These are phyloP conservation scores for Durotheca rogersii DNA, from an alignment of 495 filamentous ascomycete genomes.

Conservation along the genomic window DNA sequence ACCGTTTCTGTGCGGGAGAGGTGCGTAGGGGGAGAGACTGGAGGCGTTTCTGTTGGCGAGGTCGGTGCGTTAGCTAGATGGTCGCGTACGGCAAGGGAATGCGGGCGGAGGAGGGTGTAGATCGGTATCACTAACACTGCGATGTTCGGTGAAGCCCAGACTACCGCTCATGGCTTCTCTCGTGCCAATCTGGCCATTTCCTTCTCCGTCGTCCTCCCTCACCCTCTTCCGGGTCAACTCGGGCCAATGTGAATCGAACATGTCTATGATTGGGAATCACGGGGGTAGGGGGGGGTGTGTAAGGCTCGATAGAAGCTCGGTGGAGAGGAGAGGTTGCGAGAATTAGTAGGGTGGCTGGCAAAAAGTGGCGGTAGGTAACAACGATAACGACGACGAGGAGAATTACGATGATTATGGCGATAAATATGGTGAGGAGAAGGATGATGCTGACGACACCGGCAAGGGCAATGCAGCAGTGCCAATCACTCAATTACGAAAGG, in stretches of 20 bases:
- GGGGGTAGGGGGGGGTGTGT: not conserved
- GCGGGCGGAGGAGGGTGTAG: not conserved
- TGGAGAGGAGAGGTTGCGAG: too few species aligned
- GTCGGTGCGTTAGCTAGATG: too few species aligned
- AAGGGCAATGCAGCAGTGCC: too few species aligned
- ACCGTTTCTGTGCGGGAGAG: slow-evolving; percentile 44
- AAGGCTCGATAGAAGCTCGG: too few species aligned
- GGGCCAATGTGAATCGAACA: slow-evolving; percentile 29
- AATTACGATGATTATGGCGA: too few species aligned
- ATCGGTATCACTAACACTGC: slow-evolving; percentile 41
- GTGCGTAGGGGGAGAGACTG: slow-evolving; percentile 48
- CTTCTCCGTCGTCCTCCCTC: slow-evolving; percentile 25
- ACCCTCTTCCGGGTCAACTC: slow-evolving; percentile 30
- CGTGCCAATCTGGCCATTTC: slow-evolving; percentile 4
- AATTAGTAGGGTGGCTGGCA: too few species aligned
- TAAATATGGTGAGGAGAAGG: too few species aligned
- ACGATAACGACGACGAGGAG: too few species aligned
- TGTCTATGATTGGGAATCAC: slow-evolving; percentile 5
- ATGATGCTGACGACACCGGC: too few species aligned
- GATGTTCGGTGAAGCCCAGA: slow-evolving; percentile 49
- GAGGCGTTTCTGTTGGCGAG: slow-evolving; percentile 44
- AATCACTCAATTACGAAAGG: too few species aligned
- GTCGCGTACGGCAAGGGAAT: not conserved
- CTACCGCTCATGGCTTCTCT: slow-evolving; percentile 26
- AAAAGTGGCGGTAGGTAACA: too few species aligned